Evolutionary conservation across 257 asterid species (phyloP).

Genomic region (Petrea volubilis): DNA sequence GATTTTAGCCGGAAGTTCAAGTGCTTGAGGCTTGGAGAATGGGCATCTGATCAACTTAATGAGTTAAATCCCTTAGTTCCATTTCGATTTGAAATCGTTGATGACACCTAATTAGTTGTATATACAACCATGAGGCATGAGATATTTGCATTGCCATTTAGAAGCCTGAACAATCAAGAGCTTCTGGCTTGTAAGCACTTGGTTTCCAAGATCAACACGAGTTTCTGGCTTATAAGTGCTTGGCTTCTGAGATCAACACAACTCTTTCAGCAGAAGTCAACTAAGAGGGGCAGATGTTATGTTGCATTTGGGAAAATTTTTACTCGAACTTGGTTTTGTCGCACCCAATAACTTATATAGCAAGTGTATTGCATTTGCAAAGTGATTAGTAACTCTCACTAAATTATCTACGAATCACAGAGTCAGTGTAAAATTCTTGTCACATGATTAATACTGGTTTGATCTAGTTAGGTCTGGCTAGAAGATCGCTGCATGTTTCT

Average conservation of each 20-base stretch:
- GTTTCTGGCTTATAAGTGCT: too few relatives aligned
- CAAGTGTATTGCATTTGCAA: too few relatives aligned
- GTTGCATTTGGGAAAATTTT: not conserved
- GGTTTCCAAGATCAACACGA: too few relatives aligned
- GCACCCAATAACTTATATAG: too few relatives aligned
- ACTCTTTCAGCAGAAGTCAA: not conserved
- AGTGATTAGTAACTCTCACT: too few relatives aligned
- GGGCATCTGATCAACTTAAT: constrained; percentile 60
- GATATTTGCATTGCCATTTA: not conserved
- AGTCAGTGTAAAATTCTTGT: too few relatives aligned
- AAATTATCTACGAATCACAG: too few relatives aligned
- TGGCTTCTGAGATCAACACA: not conserved
- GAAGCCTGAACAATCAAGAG: not conserved
- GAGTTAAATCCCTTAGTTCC: constrained; percentile 38
- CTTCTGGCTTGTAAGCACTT: not conserved
- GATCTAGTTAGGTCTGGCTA: too few relatives aligned
- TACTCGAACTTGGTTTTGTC: too few relatives aligned
- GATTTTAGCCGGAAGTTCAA: constrained; percentile 46
- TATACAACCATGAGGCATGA: not conserved
- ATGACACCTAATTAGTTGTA: constrained; percentile 3
- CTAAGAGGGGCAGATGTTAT: not conserved
- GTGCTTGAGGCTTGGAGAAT: constrained; percentile 45
- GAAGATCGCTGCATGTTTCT: not conserved
- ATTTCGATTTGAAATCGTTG: constrained; percentile 33
- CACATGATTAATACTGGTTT: too few relatives aligned